Conservation (phyloP, 805 yeast species). For the Yamadazyma paraphyllophila region DNA sequence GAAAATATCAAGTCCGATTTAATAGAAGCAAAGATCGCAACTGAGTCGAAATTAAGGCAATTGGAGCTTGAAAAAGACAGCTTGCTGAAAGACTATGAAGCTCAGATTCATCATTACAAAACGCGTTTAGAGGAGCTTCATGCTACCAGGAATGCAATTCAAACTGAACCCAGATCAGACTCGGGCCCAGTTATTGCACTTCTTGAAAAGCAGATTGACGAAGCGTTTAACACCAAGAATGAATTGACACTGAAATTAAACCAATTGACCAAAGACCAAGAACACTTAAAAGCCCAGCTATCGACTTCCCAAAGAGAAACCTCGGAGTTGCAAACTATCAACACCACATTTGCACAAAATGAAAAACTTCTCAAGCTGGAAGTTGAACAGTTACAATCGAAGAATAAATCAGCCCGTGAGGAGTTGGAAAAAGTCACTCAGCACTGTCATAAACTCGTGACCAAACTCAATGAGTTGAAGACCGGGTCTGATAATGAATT, state of each 20-base stretch:
- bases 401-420: conserved; percentile 23
- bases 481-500: conserved; percentile 3
- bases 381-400: conserved; percentile 27
- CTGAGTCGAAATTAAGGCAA: conserved; percentile 38
- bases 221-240: conserved; percentile 17
- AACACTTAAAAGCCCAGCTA: conserved; percentile 16
- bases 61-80: conserved; percentile 34
- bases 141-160: neutral
- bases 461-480: conserved; percentile 18
- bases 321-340: conserved; percentile 23
- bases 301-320: conserved; percentile 23
- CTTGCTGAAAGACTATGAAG: conserved; percentile 25
- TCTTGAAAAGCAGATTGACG: conserved; percentile 34
- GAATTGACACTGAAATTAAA: conserved; percentile 2
- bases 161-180: neutral
- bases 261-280: neutral
- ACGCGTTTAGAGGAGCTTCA: conserved; percentile 24
- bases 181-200: conserved; percentile 20
- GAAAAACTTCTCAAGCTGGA: conserved; percentile 27
- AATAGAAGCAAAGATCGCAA: conserved; percentile 31
- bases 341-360: conserved; percentile 29
- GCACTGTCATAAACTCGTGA: conserved; percentile 30
- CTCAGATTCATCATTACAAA: conserved; percentile 33
- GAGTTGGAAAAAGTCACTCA: conserved; percentile 30
- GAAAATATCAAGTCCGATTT: conserved; percentile 37